A percentile compares a stretch with the other conserved stretches of the same genome.
Conservation (phyloP, 164 flowering plant genomes). For the Berberis thunbergii region DNA sequence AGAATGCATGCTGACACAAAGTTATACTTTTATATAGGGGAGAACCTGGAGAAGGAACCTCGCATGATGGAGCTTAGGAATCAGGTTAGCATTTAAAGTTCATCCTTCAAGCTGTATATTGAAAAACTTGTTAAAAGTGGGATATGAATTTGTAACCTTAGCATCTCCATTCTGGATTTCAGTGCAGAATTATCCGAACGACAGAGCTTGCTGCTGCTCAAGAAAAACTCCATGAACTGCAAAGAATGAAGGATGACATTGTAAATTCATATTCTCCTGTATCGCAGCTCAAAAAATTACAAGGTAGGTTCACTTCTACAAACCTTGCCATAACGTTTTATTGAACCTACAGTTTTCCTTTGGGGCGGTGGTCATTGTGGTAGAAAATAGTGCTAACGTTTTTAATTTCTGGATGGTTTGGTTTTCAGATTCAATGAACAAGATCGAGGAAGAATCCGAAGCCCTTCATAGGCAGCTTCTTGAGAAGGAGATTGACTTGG, state of each 20-base stretch:
- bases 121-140: not conserved
- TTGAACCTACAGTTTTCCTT: not conserved
- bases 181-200: conserved; percentile 90
- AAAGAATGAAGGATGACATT: conserved; percentile 58
- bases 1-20: not conserved
- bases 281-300: conserved; percentile 51
- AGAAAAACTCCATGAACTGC: conserved; percentile 71
- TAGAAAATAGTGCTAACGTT: not conserved
- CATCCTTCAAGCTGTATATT: not conserved
- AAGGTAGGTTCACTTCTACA: conserved; percentile 38
- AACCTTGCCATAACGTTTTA: not conserved
- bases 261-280: conserved; percentile 59
- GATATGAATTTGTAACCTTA: not conserved
- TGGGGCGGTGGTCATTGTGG: no score
- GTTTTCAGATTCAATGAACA: conserved; percentile 55
- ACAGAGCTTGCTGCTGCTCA: conserved; percentile 89
- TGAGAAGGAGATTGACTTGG: conserved; percentile 60
- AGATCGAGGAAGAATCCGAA: conserved; percentile 80
- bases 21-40: conserved; percentile 30
- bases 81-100: conserved; percentile 39
- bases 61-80: conserved; percentile 72
- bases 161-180: conserved; percentile 10
- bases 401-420: conserved; percentile 2
- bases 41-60: conserved; percentile 86
- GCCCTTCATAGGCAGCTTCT: conserved; percentile 60